phyloP scores from a whole-genome alignment of 1,139 yeast genomes.

The Yamadazyma conglobata region DNA sequence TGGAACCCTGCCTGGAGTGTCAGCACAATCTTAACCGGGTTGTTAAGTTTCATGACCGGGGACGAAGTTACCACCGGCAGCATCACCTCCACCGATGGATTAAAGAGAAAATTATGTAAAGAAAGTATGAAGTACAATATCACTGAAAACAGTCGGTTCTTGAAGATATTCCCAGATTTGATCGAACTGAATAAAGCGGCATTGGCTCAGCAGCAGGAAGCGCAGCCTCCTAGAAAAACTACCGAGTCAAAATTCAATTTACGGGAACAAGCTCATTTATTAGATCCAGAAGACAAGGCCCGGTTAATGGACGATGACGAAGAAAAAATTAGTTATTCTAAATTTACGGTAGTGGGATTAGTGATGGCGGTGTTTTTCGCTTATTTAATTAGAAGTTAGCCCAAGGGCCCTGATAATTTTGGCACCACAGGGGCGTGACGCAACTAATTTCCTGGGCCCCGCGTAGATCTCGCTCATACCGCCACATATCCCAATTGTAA shows the following conservation, averaged over 20 bases:
- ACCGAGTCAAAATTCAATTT: constrained; percentile 20
- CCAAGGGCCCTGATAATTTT: too few relatives aligned
- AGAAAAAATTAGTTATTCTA: constrained; percentile 7
- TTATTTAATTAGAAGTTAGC: constrained; percentile 20
- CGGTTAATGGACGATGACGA: constrained; percentile 23
- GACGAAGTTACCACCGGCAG: constrained; percentile 41
- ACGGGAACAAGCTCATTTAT: constrained; percentile 22
- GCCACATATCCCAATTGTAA: too few relatives aligned
- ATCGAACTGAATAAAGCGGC: constrained; percentile 43
- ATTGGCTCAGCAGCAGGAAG: constrained; percentile 17
- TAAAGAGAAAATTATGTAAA: constrained; percentile 38
- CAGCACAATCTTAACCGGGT: constrained; percentile 77
- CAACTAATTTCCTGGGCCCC: too few relatives aligned
- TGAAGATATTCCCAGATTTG: constrained; percentile 65
- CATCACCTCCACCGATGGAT: constrained; percentile 33
- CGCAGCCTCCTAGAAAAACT: constrained; percentile 10
- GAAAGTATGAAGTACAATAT: constrained; percentile 68
- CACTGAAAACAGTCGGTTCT: constrained; percentile 51
- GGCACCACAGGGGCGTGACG: too few relatives aligned
- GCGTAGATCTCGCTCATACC: too few relatives aligned
- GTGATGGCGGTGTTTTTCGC: constrained; percentile 28
- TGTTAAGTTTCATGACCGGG: constrained; percentile 84
- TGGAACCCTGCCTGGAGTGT: constrained; percentile 98
- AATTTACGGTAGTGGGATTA: constrained; percentile 25
- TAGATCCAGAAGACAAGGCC: constrained; percentile 48